Base-by-base conservation (phyloP, 306 rosid species). In the Hippophae tibetana region DNA sequence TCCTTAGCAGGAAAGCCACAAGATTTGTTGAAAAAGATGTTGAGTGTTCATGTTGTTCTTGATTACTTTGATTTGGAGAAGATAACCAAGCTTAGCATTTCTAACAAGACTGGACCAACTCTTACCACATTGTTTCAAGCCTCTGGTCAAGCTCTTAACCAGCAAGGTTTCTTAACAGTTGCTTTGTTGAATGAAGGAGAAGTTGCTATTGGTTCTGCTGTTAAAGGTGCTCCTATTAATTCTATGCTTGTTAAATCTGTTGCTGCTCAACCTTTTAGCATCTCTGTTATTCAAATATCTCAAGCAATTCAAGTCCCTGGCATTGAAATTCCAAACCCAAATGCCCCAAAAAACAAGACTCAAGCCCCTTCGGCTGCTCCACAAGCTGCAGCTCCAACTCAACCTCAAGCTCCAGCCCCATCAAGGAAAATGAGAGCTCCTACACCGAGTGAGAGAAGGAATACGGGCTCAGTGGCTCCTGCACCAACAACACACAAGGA, bases 221-320 rank as follows among this genome's bases (percentile, higher is more conserved):
- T 8, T 2, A 26, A 58, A 7, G 83, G 80, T 1, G 53, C 77
- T 0, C 6, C 50, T 0, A 0, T 49, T 4, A 11, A 63, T 40
- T 5, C 74, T 2, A 48, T 51, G 11, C 53, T 87, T 13, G 86
- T 82, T 7, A 58, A 42, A 14, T 52, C 79, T 2, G 80, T 82
- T 7, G 47, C 10, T 0, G 7, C 78, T 18, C 60, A 80, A 52
- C 79, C 89, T 1, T 75, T 60, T 60, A 80, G 76, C 48, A 54
- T 89, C 64, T 82, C 89, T 11, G 70, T 89, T 7, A 72, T 86
- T 9, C 74, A 89, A 51, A 66, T 89, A 14, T 5, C 81, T 10
- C 25, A 69, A 27, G 54, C 67, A 6, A 74, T 89, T 2, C 26
- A 61, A 0, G 40, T 78, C 12, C 83, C 81, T 2, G 75, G 85